Evolutionary conservation across 2,329 filamentous ascomycete species (phyloP), one percentile per base, ranked within the genome.

Genomic region (Aspergillus calidoustus): DNA sequence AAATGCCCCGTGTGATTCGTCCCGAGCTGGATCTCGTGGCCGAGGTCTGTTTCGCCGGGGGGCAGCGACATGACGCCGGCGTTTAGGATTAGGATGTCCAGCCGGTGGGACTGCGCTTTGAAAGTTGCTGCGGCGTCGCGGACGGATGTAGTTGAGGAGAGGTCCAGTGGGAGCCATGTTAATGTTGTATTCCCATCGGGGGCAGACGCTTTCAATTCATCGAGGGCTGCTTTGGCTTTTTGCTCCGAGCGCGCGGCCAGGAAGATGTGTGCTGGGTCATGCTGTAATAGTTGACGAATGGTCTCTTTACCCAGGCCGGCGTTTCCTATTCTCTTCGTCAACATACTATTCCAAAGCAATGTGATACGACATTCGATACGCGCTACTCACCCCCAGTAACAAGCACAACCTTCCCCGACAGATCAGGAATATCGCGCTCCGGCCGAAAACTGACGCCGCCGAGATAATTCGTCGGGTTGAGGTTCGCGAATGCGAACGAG

Each of bases 251-350:
- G 72, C 19, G 76, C 81, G 30, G 71, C 77, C 5, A 80, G 68
- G 51, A 72, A 80, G 23, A 80, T 72, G 25, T 74, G 73, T 4
- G 66, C 61, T 68, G 81, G 64, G 67, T 77, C 69, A 64, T 82
- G 80, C 55, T 75, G 74, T 13, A 79, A 76, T 7, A 83, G 72
- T 4, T 76, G 74, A 13, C 77, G 66, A 44, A 82, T 71, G 4
- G 77, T 77, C 59, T 77, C 74, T 59, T 74, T 77, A 25, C 84
- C 83, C 0, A 86, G 76, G 0, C 83, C 83, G n/a, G 76, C 71
- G 58, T 82, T 85, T 61, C 73, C 73, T 76, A 30, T 63, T 34
- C 61, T 54, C 23, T 1, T 15, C 34, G 34, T 41, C 15, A 15
- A 17, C 11, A 6, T 22, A 47, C n/a, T 2, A 47, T 19, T 8